phyloP scores from a whole-genome alignment of 2,329 filamentous ascomycete genomes.

The Calonectria naviculata region DNA sequence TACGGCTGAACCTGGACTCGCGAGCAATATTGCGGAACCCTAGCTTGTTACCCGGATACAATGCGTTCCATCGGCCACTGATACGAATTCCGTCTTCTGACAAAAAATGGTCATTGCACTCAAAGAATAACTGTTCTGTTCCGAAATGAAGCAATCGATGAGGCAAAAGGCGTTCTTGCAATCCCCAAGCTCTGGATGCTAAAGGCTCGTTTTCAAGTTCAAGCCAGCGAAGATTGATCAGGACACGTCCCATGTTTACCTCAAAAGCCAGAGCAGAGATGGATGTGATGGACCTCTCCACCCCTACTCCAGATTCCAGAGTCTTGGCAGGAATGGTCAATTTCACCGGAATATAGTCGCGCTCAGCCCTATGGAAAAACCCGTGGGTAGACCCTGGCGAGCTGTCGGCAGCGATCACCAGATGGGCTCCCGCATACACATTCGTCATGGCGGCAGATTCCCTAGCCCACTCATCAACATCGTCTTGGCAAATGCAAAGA shows the following conservation, averaged over 20 bases:
- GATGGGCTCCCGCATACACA: slow-evolving; percentile 18
- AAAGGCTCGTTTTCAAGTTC: slow-evolving; percentile 1
- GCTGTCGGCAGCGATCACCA: slow-evolving; percentile 14
- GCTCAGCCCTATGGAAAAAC: not conserved
- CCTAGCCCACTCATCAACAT: slow-evolving; percentile 9
- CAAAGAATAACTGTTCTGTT: slow-evolving; percentile 17
- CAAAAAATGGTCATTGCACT: slow-evolving; percentile 20
- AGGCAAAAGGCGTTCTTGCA: slow-evolving; percentile 23
- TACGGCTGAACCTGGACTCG: not conserved
- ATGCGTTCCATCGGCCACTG: slow-evolving; percentile 8
- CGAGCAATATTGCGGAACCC: not conserved
- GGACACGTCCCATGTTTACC: not conserved
- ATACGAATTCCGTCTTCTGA: slow-evolving; percentile 19
- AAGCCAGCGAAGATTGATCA: not conserved
- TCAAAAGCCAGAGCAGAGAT: not conserved
- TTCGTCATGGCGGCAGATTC: slow-evolving; percentile 23
- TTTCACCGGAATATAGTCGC: not conserved
- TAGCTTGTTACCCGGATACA: not conserved
- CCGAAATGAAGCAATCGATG: slow-evolving; percentile 15
- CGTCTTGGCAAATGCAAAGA: slow-evolving; percentile 23
- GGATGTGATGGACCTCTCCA: not conserved
- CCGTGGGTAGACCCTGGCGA: not conserved
- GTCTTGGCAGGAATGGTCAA: not conserved
- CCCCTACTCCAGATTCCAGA: not conserved
- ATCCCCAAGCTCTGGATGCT: slow-evolving; percentile 14